Evolutionary conservation across 768 basidiomycete species (phyloP).

Genomic region (Rhodotorula graminis): DNA sequence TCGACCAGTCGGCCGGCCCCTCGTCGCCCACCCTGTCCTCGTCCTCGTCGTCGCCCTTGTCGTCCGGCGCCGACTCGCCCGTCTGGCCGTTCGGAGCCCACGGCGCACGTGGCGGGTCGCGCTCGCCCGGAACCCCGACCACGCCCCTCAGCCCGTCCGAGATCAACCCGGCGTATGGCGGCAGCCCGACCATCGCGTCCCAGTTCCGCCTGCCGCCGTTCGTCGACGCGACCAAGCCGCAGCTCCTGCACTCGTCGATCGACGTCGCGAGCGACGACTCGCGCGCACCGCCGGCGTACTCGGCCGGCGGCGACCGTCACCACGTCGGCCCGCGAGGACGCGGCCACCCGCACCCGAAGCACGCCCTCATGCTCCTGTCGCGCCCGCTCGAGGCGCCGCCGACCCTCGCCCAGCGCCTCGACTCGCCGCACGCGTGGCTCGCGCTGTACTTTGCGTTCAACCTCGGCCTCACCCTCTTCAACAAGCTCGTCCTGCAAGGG

Average conservation of each 20-base stretch:
- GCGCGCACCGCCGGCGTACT: not conserved
- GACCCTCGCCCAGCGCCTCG: constrained; percentile 7
- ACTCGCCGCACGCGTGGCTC: constrained; percentile 56
- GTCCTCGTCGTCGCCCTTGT: no score
- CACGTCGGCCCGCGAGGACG: not conserved
- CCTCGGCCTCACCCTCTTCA: constrained; percentile 85
- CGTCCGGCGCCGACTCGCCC: no score
- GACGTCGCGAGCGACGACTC: not conserved
- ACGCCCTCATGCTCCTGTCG: not conserved
- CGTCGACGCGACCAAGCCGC: not conserved
- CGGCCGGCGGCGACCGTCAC: not conserved
- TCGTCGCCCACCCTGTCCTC: no score
- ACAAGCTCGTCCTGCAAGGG: constrained; percentile 82
- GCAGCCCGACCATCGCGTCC: not conserved
- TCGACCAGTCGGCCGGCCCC: no score
- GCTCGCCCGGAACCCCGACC: not conserved
- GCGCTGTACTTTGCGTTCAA: constrained; percentile 82
- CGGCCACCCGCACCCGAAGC: constrained; percentile 5
- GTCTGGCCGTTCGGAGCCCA: constrained; percentile 19
- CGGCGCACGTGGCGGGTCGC: not conserved
- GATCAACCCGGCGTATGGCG: constrained; percentile 36
- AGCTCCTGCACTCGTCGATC: constrained; percentile 21
- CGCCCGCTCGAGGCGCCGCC: not conserved
- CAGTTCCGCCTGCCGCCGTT: not conserved
- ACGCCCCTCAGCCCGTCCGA: constrained; percentile 22